Conservation (phyloP, 2,329 filamentous ascomycete species). For the Macrophomina phaseolina region DNA sequence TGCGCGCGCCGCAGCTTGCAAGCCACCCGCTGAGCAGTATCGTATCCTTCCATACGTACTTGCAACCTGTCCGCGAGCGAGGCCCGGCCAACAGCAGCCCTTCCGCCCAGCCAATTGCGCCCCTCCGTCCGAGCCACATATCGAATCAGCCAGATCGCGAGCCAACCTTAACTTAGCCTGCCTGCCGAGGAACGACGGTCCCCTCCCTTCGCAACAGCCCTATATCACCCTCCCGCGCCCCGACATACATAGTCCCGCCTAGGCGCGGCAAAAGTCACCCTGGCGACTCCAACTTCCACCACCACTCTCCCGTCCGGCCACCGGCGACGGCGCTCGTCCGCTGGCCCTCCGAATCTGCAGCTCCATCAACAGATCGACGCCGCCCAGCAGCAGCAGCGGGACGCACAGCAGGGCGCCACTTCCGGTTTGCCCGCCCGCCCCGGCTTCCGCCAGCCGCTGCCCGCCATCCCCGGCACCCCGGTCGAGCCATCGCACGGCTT, state of each 20-base stretch:
- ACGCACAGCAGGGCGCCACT: constrained; percentile 39
- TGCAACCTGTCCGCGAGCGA: constrained; percentile 13
- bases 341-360: constrained; percentile 42
- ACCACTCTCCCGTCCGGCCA: constrained; percentile 43
- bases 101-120: constrained; percentile 2
- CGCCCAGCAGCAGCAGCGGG: constrained; percentile 31
- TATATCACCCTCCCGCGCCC: constrained; percentile 14
- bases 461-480: constrained; percentile 46
- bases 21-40: background rate
- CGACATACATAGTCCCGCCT: background rate
- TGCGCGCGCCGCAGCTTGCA: constrained; percentile 6
- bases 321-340: constrained; percentile 48
- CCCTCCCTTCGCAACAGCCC: constrained; percentile 20
- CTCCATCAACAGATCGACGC: constrained; percentile 34
- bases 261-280: constrained; percentile 36
- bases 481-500: constrained; percentile 27
- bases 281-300: constrained; percentile 47
- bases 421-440: constrained; percentile 39
- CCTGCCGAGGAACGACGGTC: constrained; percentile 6
- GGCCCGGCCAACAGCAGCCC: background rate
- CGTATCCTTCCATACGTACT: constrained; percentile 1
- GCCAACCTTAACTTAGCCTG: constrained; percentile 8
- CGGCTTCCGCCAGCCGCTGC: constrained; percentile 41
- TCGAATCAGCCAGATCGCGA: constrained; percentile 9
- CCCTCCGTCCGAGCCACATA: constrained; percentile 2